These are phyloP conservation scores for Auriculariales sp. DNA, from an alignment of 768 basidiomycete genomes.

Conservation along the genomic window DNA sequence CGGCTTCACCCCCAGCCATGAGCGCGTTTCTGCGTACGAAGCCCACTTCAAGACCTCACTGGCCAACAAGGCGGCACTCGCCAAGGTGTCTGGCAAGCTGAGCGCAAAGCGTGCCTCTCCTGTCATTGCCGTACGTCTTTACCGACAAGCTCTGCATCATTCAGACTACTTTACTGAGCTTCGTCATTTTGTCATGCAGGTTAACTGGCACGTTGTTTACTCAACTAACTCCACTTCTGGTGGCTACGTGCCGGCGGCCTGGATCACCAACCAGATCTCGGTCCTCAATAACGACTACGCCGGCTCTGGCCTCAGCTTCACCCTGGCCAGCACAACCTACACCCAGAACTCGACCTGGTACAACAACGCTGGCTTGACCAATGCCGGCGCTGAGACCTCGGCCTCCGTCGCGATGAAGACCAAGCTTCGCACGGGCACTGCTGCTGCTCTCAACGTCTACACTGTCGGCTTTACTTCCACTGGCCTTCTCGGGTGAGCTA, in stretches of 20 bases:
- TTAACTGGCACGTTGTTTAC: background rate
- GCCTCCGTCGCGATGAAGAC: conserved; percentile 32
- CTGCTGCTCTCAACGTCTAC: conserved; percentile 22
- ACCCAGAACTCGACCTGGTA: conserved; percentile 35
- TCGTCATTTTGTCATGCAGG: background rate
- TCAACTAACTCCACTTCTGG: background rate
- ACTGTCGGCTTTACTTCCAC: conserved; percentile 15
- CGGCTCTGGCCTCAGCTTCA: conserved; percentile 22
- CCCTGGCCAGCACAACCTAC: conserved; percentile 26
- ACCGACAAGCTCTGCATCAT: no score
- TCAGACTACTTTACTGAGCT: background rate
- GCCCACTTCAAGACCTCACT: background rate
- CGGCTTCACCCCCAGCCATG: background rate
- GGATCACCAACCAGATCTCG: conserved; percentile 21
- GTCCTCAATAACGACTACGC: conserved; percentile 29
- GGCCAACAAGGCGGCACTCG: background rate
- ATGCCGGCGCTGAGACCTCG: conserved; percentile 15
- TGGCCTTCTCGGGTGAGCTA: conserved; percentile 9
- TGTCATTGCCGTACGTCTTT: background rate
- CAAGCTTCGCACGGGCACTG: conserved; percentile 26
- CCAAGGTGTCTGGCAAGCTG: background rate
- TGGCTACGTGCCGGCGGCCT: conserved; percentile 1
- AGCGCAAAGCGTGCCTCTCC: no score
- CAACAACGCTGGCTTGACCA: conserved; percentile 25
- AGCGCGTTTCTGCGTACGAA: background rate